Evolutionary conservation across 257 asterid species (phyloP).

Genomic region (Nicotiana knightiana): DNA sequence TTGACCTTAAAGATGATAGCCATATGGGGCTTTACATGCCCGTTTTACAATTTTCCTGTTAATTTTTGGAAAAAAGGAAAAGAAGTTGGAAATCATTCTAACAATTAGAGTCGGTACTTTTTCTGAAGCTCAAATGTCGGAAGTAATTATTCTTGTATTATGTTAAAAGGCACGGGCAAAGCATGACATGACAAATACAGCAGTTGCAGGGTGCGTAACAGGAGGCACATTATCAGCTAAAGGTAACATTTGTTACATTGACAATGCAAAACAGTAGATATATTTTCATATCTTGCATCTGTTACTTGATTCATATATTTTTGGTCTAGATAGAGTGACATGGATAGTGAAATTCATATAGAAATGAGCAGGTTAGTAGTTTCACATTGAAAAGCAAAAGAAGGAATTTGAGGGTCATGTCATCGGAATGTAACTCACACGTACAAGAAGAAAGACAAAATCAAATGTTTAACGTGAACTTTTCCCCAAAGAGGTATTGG

Average conservation of each 20-base stretch:
- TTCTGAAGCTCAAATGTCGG: neutral
- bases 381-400: neutral
- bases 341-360: neutral
- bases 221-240: conserved; percentile 80
- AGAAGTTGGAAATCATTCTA: neutral
- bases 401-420: neutral
- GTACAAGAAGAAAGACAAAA: neutral
- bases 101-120: neutral
- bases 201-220: conserved; percentile 87
- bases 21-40: neutral
- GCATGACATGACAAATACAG: conserved; percentile 85
- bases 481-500: too few relatives aligned
- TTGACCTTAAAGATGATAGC: neutral
- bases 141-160: conserved; percentile 10
- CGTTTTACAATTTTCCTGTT: neutral
- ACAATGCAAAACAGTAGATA: neutral
- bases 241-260: conserved; percentile 38
- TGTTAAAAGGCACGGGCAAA: conserved; percentile 76
- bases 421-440: neutral
- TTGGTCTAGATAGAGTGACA: neutral
- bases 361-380: neutral
- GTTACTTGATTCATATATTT: neutral
- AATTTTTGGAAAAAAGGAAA: neutral
- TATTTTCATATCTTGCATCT: neutral
- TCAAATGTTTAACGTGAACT: neutral